Conservation (phyloP, 768 basidiomycete species). For the Pleurotus pulmonarius region DNA sequence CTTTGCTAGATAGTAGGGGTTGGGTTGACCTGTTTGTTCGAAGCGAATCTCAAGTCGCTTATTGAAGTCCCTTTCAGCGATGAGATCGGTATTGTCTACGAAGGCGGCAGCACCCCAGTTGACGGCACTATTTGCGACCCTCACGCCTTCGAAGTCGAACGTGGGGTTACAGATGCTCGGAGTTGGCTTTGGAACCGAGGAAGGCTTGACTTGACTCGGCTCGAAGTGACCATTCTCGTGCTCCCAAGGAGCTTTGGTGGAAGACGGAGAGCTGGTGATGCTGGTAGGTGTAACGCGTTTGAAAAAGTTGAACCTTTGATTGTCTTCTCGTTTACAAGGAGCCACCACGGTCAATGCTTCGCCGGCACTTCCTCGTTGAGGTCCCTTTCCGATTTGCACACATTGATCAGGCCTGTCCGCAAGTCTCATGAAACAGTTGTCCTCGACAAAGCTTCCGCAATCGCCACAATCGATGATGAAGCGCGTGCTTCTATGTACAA, state of each 20-base stretch:
- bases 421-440: slow-evolving; percentile 7
- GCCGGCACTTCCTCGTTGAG: neutral
- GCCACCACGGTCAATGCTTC: neutral
- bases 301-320: slow-evolving; percentile 4
- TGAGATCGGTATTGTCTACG: neutral
- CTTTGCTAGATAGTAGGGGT: slow-evolving; percentile 3
- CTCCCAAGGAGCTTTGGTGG: neutral
- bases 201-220: no score
- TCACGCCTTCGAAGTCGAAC: slow-evolving; percentile 2
- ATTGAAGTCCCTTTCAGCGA: slow-evolving; percentile 1
- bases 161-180: slow-evolving; percentile 5
- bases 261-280: neutral
- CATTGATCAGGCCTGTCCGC: slow-evolving; percentile 3
- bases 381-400: slow-evolving; percentile 4
- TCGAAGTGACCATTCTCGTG: neutral
- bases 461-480: slow-evolving; percentile 5
- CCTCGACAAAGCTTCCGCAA: slow-evolving; percentile 1
- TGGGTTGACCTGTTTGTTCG: slow-evolving; percentile 1
- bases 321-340: slow-evolving; percentile 2
- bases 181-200: neutral
- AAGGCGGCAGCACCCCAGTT: slow-evolving; percentile 3
- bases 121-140: slow-evolving; percentile 4
- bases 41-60: slow-evolving; percentile 3
- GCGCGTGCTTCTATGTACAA: neutral
- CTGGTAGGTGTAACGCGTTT: neutral